Base-by-base conservation (phyloP, 106 monocot genomes). In the Dendrobium nobile region DNA sequence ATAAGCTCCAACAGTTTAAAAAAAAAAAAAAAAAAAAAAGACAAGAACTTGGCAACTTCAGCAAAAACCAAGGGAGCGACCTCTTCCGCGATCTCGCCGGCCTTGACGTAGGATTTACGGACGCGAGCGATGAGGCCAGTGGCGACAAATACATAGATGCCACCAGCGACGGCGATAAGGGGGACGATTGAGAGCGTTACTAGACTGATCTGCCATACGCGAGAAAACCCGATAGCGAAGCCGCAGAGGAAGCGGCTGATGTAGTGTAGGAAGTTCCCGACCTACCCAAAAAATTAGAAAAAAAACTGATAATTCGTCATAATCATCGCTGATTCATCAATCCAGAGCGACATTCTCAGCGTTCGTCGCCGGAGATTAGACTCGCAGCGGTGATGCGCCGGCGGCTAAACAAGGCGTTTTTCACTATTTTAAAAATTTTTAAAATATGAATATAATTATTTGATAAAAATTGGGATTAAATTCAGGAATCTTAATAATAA, bases 181-280 rank as follows among this genome's bases (percentile, higher is more conserved):
- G 99, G 99, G 24, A 99, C 99, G 56, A 99, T 95, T 18, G 99
- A 93, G 59, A 99, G 88, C n/a, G 99, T 99, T 11, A 99, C 95
- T 7, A 99, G 95, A 77, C 95, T 95, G 82, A 99, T 95, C 88
- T 99, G 99, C 99, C 99, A 99, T 3, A 95, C 95, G 8, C 86
- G 83, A 17, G 84, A 59, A 73, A 99, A 99, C 45, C 99, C 99
- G 44, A 99, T 87, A 33, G 91, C 99, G 51, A 99, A 99, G 16
- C 99, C 99, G 10, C 88, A 84, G 4, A 92, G 47, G 81, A 99
- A 99, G 37, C 95, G 88, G 88, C 91, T 95, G 59, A 99, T 88
- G 88, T 99, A 99, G 85, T 95, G 99, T 85, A 95, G 65, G 82
- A 91, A 95, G 77, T 95, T 93, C 18, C 99, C 99, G 31, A 90